phyloP scores from a whole-genome alignment of 768 basidiomycete species.

The Trametes punicea region DNA sequence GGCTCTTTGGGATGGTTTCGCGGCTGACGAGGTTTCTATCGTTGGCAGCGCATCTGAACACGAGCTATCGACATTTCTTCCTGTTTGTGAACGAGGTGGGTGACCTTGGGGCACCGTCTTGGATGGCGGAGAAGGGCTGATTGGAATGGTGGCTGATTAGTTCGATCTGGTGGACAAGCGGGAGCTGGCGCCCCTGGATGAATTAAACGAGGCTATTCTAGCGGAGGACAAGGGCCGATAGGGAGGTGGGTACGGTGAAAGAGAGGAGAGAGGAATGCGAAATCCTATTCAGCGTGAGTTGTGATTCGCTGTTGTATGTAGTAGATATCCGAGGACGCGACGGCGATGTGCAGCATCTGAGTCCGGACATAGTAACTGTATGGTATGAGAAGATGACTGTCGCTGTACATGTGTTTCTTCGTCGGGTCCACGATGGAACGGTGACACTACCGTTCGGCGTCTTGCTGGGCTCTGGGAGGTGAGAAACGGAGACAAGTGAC shows the following conservation, averaged over 20 bases:
- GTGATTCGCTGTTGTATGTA: too few relatives aligned
- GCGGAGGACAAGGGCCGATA: constrained; percentile 47
- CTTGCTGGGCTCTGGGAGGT: too few relatives aligned
- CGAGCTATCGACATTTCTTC: constrained; percentile 97
- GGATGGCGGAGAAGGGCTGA: constrained; percentile 10
- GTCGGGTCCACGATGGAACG: too few relatives aligned
- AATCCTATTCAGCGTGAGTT: too few relatives aligned
- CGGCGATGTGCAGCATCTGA: background rate
- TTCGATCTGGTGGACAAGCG: constrained; percentile 96
- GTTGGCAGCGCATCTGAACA: constrained; percentile 87
- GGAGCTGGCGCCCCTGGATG: constrained; percentile 91
- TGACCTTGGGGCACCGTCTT: background rate
- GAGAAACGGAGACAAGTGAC: too few relatives aligned
- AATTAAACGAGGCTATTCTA: constrained; percentile 89
- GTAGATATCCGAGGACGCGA: background rate
- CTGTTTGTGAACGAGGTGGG: constrained; percentile 92
- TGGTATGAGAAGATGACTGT: too few relatives aligned
- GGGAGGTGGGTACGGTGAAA: background rate
- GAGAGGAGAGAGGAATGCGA: background rate
- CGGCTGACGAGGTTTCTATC: background rate
- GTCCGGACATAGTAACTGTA: too few relatives aligned
- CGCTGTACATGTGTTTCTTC: too few relatives aligned
- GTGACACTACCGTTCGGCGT: too few relatives aligned
- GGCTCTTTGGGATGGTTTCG: background rate
- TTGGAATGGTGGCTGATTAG: constrained; percentile 35